Conservation (phyloP, 2,329 filamentous ascomycete genomes). For the Apiospora kogelbergensis region DNA sequence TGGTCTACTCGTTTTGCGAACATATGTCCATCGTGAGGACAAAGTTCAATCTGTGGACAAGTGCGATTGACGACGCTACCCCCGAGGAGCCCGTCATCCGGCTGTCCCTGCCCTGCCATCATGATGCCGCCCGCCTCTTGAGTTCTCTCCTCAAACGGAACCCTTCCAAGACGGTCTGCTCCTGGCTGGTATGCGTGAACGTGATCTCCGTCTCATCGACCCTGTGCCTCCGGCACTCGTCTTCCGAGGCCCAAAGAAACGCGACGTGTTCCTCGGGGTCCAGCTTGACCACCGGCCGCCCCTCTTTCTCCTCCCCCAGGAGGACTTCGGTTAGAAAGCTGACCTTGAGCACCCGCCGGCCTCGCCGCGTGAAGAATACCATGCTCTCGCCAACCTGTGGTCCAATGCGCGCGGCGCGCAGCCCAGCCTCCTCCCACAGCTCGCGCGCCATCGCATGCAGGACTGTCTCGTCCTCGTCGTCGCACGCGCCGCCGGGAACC, state of each 20-base stretch:
- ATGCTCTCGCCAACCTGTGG: slow-evolving; percentile 22
- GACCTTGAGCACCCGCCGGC: slow-evolving; percentile 25
- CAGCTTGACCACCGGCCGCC: slow-evolving; percentile 23
- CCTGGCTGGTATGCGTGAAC: slow-evolving; percentile 26
- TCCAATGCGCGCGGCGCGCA: slow-evolving; percentile 23
- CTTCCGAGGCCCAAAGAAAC: slow-evolving; percentile 33
- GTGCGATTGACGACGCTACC: not conserved
- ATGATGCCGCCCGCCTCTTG: not conserved
- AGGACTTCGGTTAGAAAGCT: slow-evolving; percentile 29
- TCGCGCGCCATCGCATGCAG: slow-evolving; percentile 39
- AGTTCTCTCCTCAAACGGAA: slow-evolving; percentile 22
- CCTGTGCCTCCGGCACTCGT: slow-evolving; percentile 25
- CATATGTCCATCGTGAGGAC: not conserved
- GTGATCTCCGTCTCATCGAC: slow-evolving; percentile 24
- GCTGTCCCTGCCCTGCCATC: not conserved
- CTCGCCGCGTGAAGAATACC: slow-evolving; percentile 18
- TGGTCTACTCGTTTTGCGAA: not conserved
- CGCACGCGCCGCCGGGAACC: slow-evolving; percentile 39
- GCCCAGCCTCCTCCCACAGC: slow-evolving; percentile 41
- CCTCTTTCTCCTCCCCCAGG: slow-evolving; percentile 11
- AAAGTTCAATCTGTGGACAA: not conserved
- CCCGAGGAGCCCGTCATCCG: not conserved
- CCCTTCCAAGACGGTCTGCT: slow-evolving; percentile 22
- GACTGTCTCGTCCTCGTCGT: slow-evolving; percentile 36
- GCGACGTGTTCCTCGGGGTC: slow-evolving; percentile 33